A percentile compares a stretch with the other conserved stretches of the same genome.
These are phyloP conservation scores for Tolypocladium amazonense DNA, from an alignment of 2,329 filamentous ascomycete species.

Conservation along the genomic window DNA sequence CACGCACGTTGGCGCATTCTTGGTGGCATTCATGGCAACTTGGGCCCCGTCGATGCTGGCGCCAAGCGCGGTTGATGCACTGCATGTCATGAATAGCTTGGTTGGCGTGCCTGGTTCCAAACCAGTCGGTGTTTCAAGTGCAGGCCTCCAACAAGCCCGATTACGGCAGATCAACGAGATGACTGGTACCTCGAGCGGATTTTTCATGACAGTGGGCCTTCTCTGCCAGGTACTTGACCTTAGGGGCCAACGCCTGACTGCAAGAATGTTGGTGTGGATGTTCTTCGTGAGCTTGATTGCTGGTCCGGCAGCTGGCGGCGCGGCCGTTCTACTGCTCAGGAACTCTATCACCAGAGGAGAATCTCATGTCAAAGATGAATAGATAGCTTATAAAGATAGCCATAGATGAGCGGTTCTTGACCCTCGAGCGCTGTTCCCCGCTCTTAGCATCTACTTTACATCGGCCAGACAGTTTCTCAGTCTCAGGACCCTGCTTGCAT, in stretches of 20 bases:
- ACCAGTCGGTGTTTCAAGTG: background rate
- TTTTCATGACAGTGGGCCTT: conserved; percentile 4
- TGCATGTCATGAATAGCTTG: conserved; percentile 4
- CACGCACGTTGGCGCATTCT: conserved; percentile 5
- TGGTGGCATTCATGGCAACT: conserved; percentile 3
- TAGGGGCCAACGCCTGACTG: background rate
- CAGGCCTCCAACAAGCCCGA: conserved; percentile 1
- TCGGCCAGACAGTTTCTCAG: background rate
- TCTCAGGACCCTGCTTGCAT: background rate
- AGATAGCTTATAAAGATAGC: background rate
- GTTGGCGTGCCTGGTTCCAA: conserved; percentile 1
- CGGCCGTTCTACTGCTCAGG: conserved; percentile 4
- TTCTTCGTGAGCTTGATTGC: conserved; percentile 8
- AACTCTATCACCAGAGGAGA: background rate
- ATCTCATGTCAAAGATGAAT: background rate
- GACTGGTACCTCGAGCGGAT: conserved; percentile 7
- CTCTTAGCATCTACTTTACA: background rate
- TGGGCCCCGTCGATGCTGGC: background rate
- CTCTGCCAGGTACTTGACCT: background rate
- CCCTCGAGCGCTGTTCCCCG: background rate
- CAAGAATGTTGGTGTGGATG: conserved; percentile 1
- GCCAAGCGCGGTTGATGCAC: background rate
- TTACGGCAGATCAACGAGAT: conserved; percentile 8
- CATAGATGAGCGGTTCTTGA: background rate
- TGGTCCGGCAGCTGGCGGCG: conserved; percentile 5